These are phyloP conservation scores for Glycine tomentella DNA, from an alignment of 306 rosid genomes.

Conservation along the genomic window DNA sequence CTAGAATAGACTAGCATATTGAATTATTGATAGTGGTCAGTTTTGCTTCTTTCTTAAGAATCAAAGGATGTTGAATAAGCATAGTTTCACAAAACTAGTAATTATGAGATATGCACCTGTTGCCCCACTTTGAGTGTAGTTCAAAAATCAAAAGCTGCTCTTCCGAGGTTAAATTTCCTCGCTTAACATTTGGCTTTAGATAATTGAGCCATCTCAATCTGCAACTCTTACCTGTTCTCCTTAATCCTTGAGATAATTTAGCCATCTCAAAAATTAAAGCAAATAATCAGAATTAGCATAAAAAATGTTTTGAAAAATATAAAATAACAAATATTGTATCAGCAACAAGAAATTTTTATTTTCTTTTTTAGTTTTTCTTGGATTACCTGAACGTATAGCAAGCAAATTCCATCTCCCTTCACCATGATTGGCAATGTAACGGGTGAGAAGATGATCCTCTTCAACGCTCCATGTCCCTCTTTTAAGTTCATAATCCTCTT, in stretches of 20 bases:
- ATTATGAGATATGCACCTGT: constrained; percentile 54
- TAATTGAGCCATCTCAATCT: constrained; percentile 57
- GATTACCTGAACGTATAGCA: constrained; percentile 67
- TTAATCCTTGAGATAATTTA: constrained; percentile 55
- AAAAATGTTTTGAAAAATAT: no score
- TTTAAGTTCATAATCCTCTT: constrained; percentile 62
- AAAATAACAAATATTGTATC: not conserved
- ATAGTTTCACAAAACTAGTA: not conserved
- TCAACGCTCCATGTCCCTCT: constrained; percentile 81
- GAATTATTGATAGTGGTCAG: not conserved
- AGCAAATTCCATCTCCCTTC: constrained; percentile 83
- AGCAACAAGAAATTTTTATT: not conserved
- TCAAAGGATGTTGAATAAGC: not conserved
- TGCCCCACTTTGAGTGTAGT: constrained; percentile 81
- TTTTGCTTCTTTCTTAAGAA: not conserved
- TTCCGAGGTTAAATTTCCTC: constrained; percentile 69
- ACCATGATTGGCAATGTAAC: constrained; percentile 60
- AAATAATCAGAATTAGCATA: not conserved
- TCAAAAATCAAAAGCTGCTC: constrained; percentile 78
- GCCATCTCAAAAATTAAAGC: not conserved
- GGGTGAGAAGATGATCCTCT: constrained; percentile 70
- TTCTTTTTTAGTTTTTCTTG: not conserved
- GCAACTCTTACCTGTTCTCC: constrained; percentile 79
- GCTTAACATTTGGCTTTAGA: constrained; percentile 75
- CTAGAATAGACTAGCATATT: not conserved